Evolutionary conservation across 2,329 filamentous ascomycete genomes (phyloP).

Genomic region (Scedosporium apiospermum): DNA sequence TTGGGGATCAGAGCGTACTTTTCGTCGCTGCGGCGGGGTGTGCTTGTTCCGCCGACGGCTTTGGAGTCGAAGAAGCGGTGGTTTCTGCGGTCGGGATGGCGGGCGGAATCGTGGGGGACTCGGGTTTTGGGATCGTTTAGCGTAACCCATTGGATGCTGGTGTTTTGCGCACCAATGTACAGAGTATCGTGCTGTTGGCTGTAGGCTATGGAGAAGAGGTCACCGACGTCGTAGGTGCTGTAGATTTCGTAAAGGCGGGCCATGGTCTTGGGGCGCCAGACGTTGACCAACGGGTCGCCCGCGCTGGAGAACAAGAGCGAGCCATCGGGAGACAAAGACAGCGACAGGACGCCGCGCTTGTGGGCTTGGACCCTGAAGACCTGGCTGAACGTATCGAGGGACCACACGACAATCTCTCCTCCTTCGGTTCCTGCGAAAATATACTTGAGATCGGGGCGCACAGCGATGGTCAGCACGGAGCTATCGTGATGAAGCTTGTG

Average conservation of each 20-base stretch:
- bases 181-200: conserved; percentile 70
- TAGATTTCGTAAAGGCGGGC: conserved; percentile 80
- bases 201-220: conserved; percentile 92
- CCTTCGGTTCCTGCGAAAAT: conserved; percentile 91
- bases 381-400: conserved; percentile 76
- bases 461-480: conserved; percentile 72
- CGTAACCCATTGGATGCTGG: conserved; percentile 86
- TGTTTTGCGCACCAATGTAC: conserved; percentile 90
- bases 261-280: conserved; percentile 76
- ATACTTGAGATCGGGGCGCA: conserved; percentile 66
- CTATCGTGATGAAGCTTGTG: conserved; percentile 70
- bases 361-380: conserved; percentile 76
- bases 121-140: conserved; percentile 54
- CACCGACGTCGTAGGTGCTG: conserved; percentile 86
- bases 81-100: conserved; percentile 66
- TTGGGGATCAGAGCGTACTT: conserved; percentile 44
- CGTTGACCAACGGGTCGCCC: conserved; percentile 87
- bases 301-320: conserved; percentile 82
- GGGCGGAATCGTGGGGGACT: conserved; percentile 52
- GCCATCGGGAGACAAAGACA: conserved; percentile 69
- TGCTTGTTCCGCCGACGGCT: conserved; percentile 71
- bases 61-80: conserved; percentile 91
- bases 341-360: conserved; percentile 78
- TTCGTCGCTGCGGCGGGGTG: conserved; percentile 60
- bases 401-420: conserved; percentile 89